Evolutionary conservation across 805 yeast genomes (phyloP).

Genomic region (Danielozyma ontarioensis): DNA sequence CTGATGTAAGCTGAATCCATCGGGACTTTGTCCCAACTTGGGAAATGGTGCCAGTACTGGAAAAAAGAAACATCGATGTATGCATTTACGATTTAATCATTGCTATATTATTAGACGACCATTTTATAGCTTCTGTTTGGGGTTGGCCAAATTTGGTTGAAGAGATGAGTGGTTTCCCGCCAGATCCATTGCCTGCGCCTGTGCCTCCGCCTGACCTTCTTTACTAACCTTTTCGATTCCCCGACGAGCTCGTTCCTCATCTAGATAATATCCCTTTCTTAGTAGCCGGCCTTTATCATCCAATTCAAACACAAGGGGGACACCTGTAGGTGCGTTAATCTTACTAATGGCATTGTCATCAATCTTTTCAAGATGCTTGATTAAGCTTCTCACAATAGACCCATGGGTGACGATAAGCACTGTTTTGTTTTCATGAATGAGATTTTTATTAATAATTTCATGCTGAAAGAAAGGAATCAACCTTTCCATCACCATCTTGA

Average conservation of each 20-base stretch:
- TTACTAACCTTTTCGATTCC: constrained; percentile 32
- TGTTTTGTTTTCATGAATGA: constrained; percentile 19
- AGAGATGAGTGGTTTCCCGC: too few relatives aligned
- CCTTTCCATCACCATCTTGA: constrained; percentile 34
- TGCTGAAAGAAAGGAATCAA: constrained; percentile 31
- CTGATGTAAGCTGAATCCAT: too few relatives aligned
- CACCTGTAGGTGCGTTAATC: constrained; percentile 41
- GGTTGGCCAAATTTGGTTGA: too few relatives aligned
- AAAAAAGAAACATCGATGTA: too few relatives aligned
- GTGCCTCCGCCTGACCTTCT: constrained; percentile 22
- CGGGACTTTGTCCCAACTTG: too few relatives aligned
- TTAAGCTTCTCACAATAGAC: constrained; percentile 35
- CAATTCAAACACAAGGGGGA: constrained; percentile 39
- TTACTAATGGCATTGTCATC: constrained; percentile 33
- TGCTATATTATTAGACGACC: too few relatives aligned
- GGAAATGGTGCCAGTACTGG: too few relatives aligned
- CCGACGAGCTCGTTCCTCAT: constrained; percentile 32
- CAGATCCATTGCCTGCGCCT: too few relatives aligned
- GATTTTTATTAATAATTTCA: constrained; percentile 21
- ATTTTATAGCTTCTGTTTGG: too few relatives aligned
- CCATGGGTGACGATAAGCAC: constrained; percentile 41
- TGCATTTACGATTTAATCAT: too few relatives aligned
- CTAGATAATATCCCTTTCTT: constrained; percentile 33
- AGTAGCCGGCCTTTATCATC: constrained; percentile 23
- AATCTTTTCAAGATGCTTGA: constrained; percentile 31